Evolutionary conservation across 108 stramenopile species (phyloP).

Genomic region (Craspedostauros australis): DNA sequence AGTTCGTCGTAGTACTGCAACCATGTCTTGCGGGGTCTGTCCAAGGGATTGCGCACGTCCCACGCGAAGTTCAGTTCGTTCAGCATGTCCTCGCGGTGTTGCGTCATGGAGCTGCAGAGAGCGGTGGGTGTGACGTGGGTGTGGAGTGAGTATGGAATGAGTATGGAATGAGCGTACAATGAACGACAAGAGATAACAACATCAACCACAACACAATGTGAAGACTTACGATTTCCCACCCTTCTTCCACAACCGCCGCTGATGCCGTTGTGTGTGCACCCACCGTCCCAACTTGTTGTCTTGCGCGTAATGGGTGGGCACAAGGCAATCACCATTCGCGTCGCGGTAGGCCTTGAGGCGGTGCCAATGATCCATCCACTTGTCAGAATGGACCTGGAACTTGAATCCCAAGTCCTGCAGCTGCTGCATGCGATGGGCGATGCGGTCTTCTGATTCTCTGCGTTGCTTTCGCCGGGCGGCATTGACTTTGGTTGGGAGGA

Average conservation of each 20-base stretch:
- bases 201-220: not conserved
- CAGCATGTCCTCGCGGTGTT: constrained; percentile 25
- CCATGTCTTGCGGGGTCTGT: constrained; percentile 19
- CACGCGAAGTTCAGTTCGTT: constrained; percentile 36
- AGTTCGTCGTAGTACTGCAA: constrained; percentile 14
- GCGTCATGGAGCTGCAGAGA: constrained; percentile 16
- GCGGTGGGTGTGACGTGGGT: not conserved
- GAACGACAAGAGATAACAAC: not conserved
- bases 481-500: no score
- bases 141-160: not conserved
- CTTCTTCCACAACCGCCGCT: constrained; percentile 21
- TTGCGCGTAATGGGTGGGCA: constrained; percentile 41
- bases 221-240: constrained; percentile 41
- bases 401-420: constrained; percentile 22
- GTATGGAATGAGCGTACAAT: not conserved
- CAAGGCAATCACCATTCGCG: constrained; percentile 34
- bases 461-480: not conserved
- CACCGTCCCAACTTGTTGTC: constrained; percentile 65
- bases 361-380: constrained; percentile 20
- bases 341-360: constrained; percentile 16
- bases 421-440: constrained; percentile 6
- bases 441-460: no score
- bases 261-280: constrained; percentile 60
- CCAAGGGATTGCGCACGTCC: constrained; percentile 16
- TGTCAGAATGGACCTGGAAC: constrained; percentile 22